phyloP scores from a whole-genome alignment of 192 early-diverging fungal species.

The Coemansia sp. region DNA sequence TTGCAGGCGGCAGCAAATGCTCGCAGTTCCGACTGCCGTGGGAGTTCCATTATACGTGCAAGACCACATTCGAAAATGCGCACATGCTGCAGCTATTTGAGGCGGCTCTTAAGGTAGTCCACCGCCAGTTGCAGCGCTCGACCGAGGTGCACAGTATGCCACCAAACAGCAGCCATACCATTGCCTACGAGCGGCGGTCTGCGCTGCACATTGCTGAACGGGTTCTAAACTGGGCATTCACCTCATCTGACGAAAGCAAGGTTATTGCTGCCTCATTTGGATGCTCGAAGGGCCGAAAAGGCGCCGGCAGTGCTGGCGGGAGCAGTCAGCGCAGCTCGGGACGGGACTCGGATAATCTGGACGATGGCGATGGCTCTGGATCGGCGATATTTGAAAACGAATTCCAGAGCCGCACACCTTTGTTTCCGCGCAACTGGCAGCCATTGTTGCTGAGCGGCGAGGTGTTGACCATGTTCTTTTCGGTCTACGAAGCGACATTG shows the following conservation, averaged over 20 bases:
- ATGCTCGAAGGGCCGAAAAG: not conserved
- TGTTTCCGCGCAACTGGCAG: constrained; percentile 41
- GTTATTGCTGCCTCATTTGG: constrained; percentile 38
- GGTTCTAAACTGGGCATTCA: constrained; percentile 40
- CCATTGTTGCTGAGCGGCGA: constrained; percentile 38
- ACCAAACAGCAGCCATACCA: constrained; percentile 16
- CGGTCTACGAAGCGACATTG: constrained; percentile 40
- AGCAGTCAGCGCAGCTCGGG: not conserved
- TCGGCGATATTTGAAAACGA: constrained; percentile 24
- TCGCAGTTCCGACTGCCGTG: constrained; percentile 47
- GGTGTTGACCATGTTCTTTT: constrained; percentile 43
- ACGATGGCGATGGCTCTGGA: constrained; percentile 18
- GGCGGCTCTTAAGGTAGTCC: constrained; percentile 43
- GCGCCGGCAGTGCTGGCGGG: not conserved
- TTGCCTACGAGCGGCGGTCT: constrained; percentile 46
- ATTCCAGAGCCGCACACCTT: constrained; percentile 30
- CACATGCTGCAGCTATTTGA: constrained; percentile 42
- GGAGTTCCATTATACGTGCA: constrained; percentile 52
- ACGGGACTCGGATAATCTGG: constrained; percentile 5
- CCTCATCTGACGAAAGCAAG: constrained; percentile 22
- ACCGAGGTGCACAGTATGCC: constrained; percentile 7
- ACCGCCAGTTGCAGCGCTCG: constrained; percentile 41
- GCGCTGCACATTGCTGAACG: constrained; percentile 44
- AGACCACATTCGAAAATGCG: constrained; percentile 37
- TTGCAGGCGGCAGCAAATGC: constrained; percentile 50